A percentile compares a stretch with the other conserved stretches of the same genome.
These are phyloP conservation scores for Hordeum vulgare DNA, from an alignment of 176 grass and related monocot species.

Conservation along the genomic window MorexV3_pseudomolecules_assembly NC_058520.1:38650838-38651337, in stretches of 20 bases:
- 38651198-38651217: slow-evolving; percentile 28
- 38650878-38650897: slow-evolving; percentile 75
- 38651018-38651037: slow-evolving; percentile 92
- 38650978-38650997: slow-evolving; percentile 87
- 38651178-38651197: slow-evolving; percentile 13
- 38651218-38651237: slow-evolving; percentile 98
- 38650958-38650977: slow-evolving; percentile 64
- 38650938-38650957: slow-evolving; percentile 81
- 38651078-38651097: slow-evolving; percentile 72
- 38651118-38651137: slow-evolving; percentile 2
- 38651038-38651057: slow-evolving; percentile 95
- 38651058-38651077: slow-evolving; percentile 80
- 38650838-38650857: slow-evolving; percentile 94
- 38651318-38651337: slow-evolving; percentile 99
- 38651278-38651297: slow-evolving; percentile 84
- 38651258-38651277: slow-evolving; percentile 96
- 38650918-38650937: slow-evolving; percentile 91
- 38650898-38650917: slow-evolving; percentile 83
- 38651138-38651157: slow-evolving; percentile 12
- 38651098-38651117: slow-evolving; percentile 38
- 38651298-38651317: slow-evolving; percentile 96
- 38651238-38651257: slow-evolving; percentile 81
- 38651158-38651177: background rate
- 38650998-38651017: slow-evolving; percentile 96
- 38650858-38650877: slow-evolving; percentile 97